These are phyloP conservation scores for Phoenix dactylifera DNA, from an alignment of 176 grass and related monocot species.

Conservation along the genomic window DNA sequence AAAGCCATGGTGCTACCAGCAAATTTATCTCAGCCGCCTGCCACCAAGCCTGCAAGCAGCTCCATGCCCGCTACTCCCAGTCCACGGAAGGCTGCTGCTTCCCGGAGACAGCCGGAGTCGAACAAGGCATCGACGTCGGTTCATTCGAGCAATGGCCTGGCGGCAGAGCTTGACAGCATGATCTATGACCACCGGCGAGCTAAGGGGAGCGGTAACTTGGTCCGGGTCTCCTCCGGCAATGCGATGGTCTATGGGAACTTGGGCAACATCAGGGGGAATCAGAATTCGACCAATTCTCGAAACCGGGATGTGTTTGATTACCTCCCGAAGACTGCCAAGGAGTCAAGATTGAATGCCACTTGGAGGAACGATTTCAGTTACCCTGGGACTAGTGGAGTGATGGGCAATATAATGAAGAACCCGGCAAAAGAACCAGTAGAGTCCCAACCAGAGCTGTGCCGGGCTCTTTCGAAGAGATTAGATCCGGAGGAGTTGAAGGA, in stretches of 20 bases:
- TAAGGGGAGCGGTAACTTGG: conserved; percentile 40
- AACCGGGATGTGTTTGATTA: conserved; percentile 19
- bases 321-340: conserved; percentile 26
- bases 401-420: conserved; percentile 43
- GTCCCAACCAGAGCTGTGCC: conserved; percentile 28
- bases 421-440: background rate
- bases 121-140: conserved; percentile 2
- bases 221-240: conserved; percentile 77
- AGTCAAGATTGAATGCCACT: conserved; percentile 6
- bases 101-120: conserved; percentile 2
- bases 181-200: conserved; percentile 56
- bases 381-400: background rate
- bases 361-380: background rate
- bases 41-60: conserved; percentile 6
- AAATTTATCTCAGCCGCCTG: conserved; percentile 2
- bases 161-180: conserved; percentile 80
- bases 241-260: conserved; percentile 87
- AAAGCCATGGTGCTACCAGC: conserved; percentile 4
- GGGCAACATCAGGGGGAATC: conserved; percentile 52
- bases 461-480: conserved; percentile 48
- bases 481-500: conserved; percentile 93
- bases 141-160: conserved; percentile 51
- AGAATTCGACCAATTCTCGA: conserved; percentile 1
- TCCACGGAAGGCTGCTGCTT: background rate
- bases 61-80: conserved; percentile 9